Evolutionary conservation across 176 grass and related monocot species (phyloP).

Genomic region (Aegilops tauschii): DNA sequence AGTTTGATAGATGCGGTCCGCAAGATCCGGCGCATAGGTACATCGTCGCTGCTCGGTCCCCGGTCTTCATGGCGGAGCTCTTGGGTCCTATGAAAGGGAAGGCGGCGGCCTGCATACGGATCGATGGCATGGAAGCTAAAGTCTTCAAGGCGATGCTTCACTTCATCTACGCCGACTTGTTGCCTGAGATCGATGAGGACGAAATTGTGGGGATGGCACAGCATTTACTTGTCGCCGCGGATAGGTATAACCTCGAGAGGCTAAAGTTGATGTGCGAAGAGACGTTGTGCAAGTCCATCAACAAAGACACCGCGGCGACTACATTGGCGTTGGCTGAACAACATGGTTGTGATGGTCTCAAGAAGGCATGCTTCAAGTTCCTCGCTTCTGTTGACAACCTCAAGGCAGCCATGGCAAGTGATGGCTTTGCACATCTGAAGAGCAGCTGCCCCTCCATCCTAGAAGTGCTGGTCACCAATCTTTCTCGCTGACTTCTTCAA

Average conservation of each 20-base stretch:
- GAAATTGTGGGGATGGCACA: not conserved
- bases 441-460: not conserved
- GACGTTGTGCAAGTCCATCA: not conserved
- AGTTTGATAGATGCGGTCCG: not conserved
- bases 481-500: too few species aligned
- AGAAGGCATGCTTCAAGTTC: not conserved
- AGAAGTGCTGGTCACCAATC: too few species aligned
- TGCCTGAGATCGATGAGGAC: not conserved
- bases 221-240: not conserved
- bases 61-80: not conserved
- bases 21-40: not conserved
- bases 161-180: not conserved
- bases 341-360: not conserved
- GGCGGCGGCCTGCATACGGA: not conserved
- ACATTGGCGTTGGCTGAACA: not conserved
- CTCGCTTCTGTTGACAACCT: not conserved
- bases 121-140: not conserved
- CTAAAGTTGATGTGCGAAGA: not conserved
- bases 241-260: not conserved
- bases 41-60: not conserved
- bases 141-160: slow-evolving; percentile 3
- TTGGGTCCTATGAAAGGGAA: not conserved
- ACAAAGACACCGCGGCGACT: not conserved
- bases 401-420: not conserved
- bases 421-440: not conserved